Base-by-base conservation (phyloP, 2,329 filamentous ascomycete species). In the Fusarium foetens region DNA sequence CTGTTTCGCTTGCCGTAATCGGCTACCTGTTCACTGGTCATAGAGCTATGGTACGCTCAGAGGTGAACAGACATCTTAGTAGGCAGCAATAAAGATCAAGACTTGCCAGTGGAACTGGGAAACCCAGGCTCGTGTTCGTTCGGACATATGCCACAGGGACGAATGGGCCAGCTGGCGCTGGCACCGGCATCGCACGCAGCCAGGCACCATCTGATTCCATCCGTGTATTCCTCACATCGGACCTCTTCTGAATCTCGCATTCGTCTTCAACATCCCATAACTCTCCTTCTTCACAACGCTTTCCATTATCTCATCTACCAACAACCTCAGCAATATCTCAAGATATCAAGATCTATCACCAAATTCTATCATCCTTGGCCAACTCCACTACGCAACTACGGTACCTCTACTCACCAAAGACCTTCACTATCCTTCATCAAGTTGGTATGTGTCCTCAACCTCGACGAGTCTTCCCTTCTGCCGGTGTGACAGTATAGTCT, bases 291-390 rank as follows among this genome's bases (percentile, higher is more conserved):
- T 19, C 45, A 48, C 13, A n/a, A 16, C 13, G 16, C 0, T 3
- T 11, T 2, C 0, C 0, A 16, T 48, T 19, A 8, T 16, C 13
- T 16, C 6, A 6, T 29, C 1, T n/a, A 19, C 8, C 29, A 5
- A 0, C 14, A 3, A 6, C 5, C 5, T 23, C 21, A 17, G 19
- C 14, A 19, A 8, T 10, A 49, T 33, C 14, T 19, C 10, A 33
- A 19, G 21, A 3, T 17, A 19, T 17, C 5, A 3, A 31, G 1
- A 9, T 9, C 21, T 1, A 13, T 33, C 29, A 6, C 1, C 29
- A 33, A 19, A 19, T 1, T 6, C 21, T 19, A n/a, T 23, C 3
- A 1, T 23, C 11, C 16, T 8, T 29, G 0, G 0, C 11, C 25
- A 29, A 4, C 45, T 48, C 45, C 0, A 5, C 13, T 7, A n/a